A percentile compares a stretch with the other conserved stretches of the same genome.
Conservation (phyloP, 2,329 filamentous ascomycete species). For the Pezicula rhizophila region DNA sequence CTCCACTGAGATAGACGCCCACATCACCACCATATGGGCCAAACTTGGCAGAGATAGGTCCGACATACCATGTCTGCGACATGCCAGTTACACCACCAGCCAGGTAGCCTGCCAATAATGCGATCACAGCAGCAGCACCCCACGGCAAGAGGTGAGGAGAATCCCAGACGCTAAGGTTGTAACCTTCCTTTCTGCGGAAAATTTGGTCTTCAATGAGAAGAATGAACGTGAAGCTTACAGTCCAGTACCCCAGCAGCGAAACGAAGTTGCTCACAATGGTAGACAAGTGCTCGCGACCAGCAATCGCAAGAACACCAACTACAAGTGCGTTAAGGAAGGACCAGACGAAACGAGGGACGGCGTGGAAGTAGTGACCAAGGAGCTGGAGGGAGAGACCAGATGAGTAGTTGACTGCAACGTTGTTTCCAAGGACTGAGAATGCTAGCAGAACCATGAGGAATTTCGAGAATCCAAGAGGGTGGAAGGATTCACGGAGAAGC, state of each 20-base stretch:
- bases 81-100: conserved; percentile 26
- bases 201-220: conserved; percentile 23
- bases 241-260: conserved; percentile 26
- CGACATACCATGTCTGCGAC: conserved; percentile 25
- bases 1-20: conserved; percentile 20
- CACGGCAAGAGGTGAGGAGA: conserved; percentile 19
- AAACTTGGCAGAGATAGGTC: conserved; percentile 23
- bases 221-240: conserved; percentile 24
- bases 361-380: conserved; percentile 25
- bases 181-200: conserved; percentile 20
- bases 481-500: conserved; percentile 37
- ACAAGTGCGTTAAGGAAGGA: conserved; percentile 23
- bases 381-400: conserved; percentile 24
- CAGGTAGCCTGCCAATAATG: conserved; percentile 22
- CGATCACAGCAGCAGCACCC: conserved; percentile 23
- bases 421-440: conserved; percentile 27
- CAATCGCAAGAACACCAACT: conserved; percentile 22
- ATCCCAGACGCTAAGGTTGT: conserved; percentile 24
- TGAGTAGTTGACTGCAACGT: conserved; percentile 26
- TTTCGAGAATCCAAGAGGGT: conserved; percentile 41
- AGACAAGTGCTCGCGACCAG: conserved; percentile 21
- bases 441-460: conserved; percentile 32
- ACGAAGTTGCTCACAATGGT: conserved; percentile 25
- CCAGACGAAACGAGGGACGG: conserved; percentile 28
- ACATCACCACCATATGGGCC: conserved; percentile 24